phyloP scores from a whole-genome alignment of 1,284 basidiomycete genomes.

The Exsudoporus floridanus region DNA sequence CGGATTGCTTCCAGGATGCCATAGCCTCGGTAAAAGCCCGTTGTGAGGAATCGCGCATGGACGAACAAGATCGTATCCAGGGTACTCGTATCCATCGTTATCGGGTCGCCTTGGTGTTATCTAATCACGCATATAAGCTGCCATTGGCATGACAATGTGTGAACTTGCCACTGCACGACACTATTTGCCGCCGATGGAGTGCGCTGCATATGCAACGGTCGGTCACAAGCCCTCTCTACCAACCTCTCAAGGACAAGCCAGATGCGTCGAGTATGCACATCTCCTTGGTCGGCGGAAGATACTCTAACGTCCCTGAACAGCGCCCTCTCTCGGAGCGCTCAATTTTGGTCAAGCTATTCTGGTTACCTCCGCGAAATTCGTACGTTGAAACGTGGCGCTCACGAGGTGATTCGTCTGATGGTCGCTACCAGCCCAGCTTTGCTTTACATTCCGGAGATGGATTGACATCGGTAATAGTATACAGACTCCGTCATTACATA shows the following conservation, averaged over 20 bases:
- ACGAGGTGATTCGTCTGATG: conserved; percentile 16
- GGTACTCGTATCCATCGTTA: conserved; percentile 31
- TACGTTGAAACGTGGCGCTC: conserved; percentile 39
- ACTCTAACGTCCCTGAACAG: conserved; percentile 36
- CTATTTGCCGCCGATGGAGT: conserved; percentile 66
- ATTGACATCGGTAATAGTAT: conserved; percentile 59
- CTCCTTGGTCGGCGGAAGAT: conserved; percentile 2
- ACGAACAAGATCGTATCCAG: conserved; percentile 58
- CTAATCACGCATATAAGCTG: conserved; percentile 45
- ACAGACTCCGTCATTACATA: conserved; percentile 11
- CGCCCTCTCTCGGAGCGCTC: conserved; percentile 70
- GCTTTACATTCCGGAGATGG: conserved; percentile 68
- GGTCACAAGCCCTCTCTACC: conserved; percentile 9
- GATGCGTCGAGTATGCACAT: conserved; percentile 56
- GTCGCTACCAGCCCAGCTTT: conserved; percentile 57
- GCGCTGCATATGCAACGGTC: conserved; percentile 41
- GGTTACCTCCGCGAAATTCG: conserved; percentile 76
- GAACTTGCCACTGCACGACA: conserved; percentile 69
- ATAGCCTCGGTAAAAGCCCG: conserved; percentile 45
- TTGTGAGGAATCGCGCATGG: conserved; percentile 58
- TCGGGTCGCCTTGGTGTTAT: conserved; percentile 1
- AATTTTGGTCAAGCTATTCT: conserved; percentile 81
- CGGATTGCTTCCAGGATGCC: conserved; percentile 65
- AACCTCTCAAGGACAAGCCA: conserved; percentile 34
- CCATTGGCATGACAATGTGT: conserved; percentile 74